A percentile compares a stretch with the other conserved stretches of the same genome.
Conservation (phyloP, 176 grass and related monocot species). For the Oryza australiensis region DNA sequence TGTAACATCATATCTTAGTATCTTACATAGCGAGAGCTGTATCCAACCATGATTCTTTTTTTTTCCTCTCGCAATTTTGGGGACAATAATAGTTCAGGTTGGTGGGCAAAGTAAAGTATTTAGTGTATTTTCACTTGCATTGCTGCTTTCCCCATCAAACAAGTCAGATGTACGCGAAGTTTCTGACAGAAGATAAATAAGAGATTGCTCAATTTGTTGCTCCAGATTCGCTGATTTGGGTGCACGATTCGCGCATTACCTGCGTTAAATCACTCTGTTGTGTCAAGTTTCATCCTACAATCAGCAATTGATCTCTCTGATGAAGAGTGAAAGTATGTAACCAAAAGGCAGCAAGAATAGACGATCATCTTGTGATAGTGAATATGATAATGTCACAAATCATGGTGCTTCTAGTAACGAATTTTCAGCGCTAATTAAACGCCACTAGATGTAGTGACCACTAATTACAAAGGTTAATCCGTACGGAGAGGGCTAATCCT, state of each 20-base stretch:
- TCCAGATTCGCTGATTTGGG: background rate
- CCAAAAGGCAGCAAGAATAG: background rate
- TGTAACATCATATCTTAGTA: background rate
- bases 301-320: background rate
- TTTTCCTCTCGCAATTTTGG: background rate
- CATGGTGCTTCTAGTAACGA: background rate
- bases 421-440: background rate
- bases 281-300: too few species aligned
- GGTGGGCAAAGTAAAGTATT: slow-evolving; percentile 1
- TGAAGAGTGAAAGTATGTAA: background rate
- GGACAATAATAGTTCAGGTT: slow-evolving; percentile 15
- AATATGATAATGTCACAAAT: background rate
- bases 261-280: too few species aligned
- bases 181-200: slow-evolving; percentile 14
- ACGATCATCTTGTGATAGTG: background rate
- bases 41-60: slow-evolving; percentile 4
- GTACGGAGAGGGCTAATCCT: background rate
- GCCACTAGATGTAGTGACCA: background rate
- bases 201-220: background rate
- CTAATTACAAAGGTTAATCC: background rate
- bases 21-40: slow-evolving; percentile 2
- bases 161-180: background rate
- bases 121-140: background rate
- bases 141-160: slow-evolving; percentile 7
- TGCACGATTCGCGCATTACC: background rate